phyloP scores from a whole-genome alignment of 2,329 filamentous ascomycete species.

The Daldinia eschscholtzii region DNA sequence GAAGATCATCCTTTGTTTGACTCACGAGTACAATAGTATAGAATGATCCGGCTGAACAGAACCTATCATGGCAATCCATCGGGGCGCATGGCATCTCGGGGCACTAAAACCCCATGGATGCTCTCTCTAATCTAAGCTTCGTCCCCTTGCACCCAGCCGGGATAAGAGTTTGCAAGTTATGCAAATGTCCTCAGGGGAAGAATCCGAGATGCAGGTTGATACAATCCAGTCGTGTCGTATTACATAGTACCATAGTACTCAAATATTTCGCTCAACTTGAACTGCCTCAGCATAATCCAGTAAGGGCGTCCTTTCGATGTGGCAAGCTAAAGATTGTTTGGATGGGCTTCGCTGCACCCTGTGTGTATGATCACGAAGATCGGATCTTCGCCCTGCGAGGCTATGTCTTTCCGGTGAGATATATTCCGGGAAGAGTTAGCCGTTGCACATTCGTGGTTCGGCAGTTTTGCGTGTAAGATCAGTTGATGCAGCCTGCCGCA shows the following conservation, averaged over 20 bases:
- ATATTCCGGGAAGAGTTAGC: constrained; percentile 20
- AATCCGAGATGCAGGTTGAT: constrained; percentile 20
- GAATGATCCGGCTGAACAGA: constrained; percentile 9
- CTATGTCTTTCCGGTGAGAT: constrained; percentile 12
- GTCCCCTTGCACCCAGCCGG: constrained; percentile 15
- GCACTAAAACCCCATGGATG: constrained; percentile 4
- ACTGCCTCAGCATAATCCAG: constrained; percentile 4
- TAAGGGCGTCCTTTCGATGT: constrained; percentile 12
- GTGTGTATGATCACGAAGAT: constrained; percentile 14
- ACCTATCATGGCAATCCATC: neutral
- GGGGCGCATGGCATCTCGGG: constrained; percentile 15
- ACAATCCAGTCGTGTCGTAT: constrained; percentile 8
- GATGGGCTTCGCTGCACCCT: neutral
- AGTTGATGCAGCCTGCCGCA: constrained; percentile 30
- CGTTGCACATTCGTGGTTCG: constrained; percentile 22
- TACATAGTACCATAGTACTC: neutral
- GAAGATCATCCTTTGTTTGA: constrained; percentile 19
- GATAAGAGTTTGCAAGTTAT: constrained; percentile 25
- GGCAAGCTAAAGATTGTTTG: neutral
- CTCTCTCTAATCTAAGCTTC: constrained; percentile 18
- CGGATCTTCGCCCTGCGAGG: constrained; percentile 13
- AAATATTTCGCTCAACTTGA: constrained; percentile 11
- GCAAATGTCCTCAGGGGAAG: constrained; percentile 23
- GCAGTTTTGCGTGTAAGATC: constrained; percentile 39
- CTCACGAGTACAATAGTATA: constrained; percentile 29